These are phyloP conservation scores for Coemansia sp. DNA, from an alignment of 192 early-diverging fungal species.

Conservation along the genomic window DNA sequence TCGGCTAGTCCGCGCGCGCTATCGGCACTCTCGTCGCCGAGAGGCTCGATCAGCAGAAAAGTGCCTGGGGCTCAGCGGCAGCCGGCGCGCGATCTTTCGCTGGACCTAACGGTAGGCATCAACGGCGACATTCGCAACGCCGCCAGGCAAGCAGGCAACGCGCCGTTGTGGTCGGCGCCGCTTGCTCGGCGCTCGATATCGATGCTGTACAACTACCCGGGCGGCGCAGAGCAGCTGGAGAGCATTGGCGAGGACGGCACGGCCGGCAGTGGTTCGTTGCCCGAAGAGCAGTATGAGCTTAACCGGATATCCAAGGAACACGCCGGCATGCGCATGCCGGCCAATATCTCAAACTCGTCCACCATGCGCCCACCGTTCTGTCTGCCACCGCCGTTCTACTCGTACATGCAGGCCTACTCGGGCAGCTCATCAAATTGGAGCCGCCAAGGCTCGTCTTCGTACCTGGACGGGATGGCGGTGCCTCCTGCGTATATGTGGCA, in stretches of 20 bases:
- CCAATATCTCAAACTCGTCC: background rate
- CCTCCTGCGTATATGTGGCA: constrained; percentile 18
- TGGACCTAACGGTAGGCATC: constrained; percentile 16
- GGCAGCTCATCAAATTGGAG: constrained; percentile 16
- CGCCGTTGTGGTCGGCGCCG: constrained; percentile 33
- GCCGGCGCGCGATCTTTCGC: constrained; percentile 30
- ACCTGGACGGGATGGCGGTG: constrained; percentile 11
- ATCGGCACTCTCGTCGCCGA: constrained; percentile 32
- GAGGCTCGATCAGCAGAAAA: constrained; percentile 26
- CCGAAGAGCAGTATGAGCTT: background rate
- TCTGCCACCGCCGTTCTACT: constrained; percentile 23
- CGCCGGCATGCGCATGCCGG: background rate
- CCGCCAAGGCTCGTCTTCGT: constrained; percentile 28
- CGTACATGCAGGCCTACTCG: constrained; percentile 12
- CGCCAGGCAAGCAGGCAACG: constrained; percentile 19
- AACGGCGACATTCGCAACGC: constrained; percentile 20
- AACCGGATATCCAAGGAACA: constrained; percentile 13
- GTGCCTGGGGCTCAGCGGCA: constrained; percentile 9
- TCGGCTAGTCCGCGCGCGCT: constrained; percentile 14
- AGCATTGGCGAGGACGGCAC: constrained; percentile 42
- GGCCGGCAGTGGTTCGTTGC: background rate
- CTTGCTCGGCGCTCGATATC: constrained; percentile 38
- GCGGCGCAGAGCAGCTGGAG: constrained; percentile 21
- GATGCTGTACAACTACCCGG: constrained; percentile 24
- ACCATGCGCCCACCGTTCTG: constrained; percentile 23